These are phyloP conservation scores for Aureobasidium sp. DNA, from an alignment of 2,329 filamentous ascomycete genomes.

Conservation along the genomic window DNA sequence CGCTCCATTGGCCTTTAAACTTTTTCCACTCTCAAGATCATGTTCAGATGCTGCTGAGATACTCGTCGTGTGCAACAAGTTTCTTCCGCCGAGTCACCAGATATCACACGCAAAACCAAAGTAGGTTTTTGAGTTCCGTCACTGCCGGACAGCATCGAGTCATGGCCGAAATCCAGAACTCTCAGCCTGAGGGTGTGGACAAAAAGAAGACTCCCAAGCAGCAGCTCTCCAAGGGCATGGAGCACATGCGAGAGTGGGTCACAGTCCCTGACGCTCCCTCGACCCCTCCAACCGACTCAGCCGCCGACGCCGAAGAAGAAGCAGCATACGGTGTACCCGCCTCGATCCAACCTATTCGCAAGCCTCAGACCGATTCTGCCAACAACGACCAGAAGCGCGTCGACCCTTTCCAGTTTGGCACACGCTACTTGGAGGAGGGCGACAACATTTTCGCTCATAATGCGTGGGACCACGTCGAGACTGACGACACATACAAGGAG, in stretches of 20 bases:
- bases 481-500: conserved; percentile 77
- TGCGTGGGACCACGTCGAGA: conserved; percentile 96
- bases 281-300: conserved; percentile 14
- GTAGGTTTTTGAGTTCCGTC: not conserved
- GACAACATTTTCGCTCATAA: conserved; percentile 97
- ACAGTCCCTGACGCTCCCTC: conserved; percentile 31
- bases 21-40: not conserved
- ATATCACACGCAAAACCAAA: not conserved
- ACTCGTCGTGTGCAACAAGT: not conserved
- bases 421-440: conserved; percentile 70
- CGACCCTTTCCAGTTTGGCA: conserved; percentile 94
- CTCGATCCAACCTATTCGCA: conserved; percentile 37
- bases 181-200: not conserved
- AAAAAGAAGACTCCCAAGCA: conserved; percentile 27
- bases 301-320: conserved; percentile 18
- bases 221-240: conserved; percentile 45
- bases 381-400: conserved; percentile 72
- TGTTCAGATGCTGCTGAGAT: not conserved
- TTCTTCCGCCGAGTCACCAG: not conserved
- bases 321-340: conserved; percentile 45
- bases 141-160: not conserved
- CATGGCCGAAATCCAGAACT: not conserved
- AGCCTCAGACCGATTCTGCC: conserved; percentile 54
- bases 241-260: conserved; percentile 44
- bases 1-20: not conserved